Evolutionary conservation across 2,329 filamentous ascomycete species (phyloP).

Genomic region (Ophiostoma piceae): DNA sequence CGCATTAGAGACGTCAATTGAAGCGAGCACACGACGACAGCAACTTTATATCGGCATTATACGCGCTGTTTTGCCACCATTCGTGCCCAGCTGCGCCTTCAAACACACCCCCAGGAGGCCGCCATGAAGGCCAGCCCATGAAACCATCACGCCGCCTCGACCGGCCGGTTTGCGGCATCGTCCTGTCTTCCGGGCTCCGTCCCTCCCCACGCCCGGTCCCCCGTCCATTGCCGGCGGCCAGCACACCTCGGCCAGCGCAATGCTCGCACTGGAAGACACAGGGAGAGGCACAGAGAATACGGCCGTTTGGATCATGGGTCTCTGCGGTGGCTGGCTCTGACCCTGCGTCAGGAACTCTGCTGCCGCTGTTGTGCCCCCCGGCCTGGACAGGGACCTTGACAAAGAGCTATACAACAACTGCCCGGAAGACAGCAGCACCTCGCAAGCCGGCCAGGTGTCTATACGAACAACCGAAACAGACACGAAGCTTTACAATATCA

Average conservation of each 20-base stretch:
- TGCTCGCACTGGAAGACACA: neutral
- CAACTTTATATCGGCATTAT: neutral
- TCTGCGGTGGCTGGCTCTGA: slow-evolving; percentile 9
- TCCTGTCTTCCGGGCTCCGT: slow-evolving; percentile 43
- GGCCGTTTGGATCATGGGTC: neutral
- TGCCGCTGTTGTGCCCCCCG: slow-evolving; percentile 25
- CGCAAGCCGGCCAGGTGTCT: neutral
- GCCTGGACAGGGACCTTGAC: slow-evolving; percentile 19
- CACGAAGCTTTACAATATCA: neutral
- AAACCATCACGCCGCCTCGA: slow-evolving; percentile 56
- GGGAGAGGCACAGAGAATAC: neutral
- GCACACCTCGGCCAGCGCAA: neutral
- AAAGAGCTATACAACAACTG: neutral
- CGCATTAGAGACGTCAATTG: neutral
- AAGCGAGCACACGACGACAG: neutral
- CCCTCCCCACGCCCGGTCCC: neutral
- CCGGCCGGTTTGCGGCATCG: slow-evolving; percentile 54
- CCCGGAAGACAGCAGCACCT: slow-evolving; percentile 1
- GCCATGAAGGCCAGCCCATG: slow-evolving; percentile 55
- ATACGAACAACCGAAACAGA: neutral
- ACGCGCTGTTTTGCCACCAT: neutral
- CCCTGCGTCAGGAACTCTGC: slow-evolving; percentile 26
- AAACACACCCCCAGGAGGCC: slow-evolving; percentile 22
- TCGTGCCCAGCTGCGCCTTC: neutral
- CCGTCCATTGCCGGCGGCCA: neutral